Conservation (phyloP, 2,329 filamentous ascomycete genomes). For the Aspergillus calidoustus region DNA sequence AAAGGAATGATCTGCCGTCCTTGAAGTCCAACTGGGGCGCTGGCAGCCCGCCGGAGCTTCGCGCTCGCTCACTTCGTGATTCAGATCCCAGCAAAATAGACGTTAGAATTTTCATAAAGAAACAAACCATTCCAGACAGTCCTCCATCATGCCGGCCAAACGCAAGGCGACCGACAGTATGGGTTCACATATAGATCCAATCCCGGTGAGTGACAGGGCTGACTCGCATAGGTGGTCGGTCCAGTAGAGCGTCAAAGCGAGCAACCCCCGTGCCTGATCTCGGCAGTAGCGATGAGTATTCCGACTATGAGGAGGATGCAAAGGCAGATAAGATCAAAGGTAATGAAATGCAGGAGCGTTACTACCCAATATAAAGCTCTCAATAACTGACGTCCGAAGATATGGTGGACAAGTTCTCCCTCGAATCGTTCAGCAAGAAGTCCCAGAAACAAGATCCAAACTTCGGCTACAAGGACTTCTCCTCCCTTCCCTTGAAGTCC, state of each 20-base stretch:
- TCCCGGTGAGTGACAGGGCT: conserved; percentile 27
- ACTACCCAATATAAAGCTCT: not conserved
- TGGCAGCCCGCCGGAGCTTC: conserved; percentile 25
- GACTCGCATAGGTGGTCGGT: conserved; percentile 49
- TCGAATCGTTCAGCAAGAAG: conserved; percentile 56
- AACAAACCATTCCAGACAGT: conserved; percentile 11
- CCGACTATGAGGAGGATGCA: conserved; percentile 55
- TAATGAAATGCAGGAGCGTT: conserved; percentile 31
- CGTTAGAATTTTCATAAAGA: conserved; percentile 19
- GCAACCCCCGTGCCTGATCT: conserved; percentile 51
- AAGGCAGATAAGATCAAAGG: conserved; percentile 54
- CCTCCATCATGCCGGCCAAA: conserved; percentile 67
- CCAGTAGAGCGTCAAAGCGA: conserved; percentile 53
- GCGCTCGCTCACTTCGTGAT: conserved; percentile 14
- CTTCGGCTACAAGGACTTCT: conserved; percentile 75
- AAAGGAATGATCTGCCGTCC: conserved; percentile 11
- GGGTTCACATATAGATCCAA: conserved; percentile 32
- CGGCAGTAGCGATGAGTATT: conserved; percentile 63
- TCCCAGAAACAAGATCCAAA: conserved; percentile 56
- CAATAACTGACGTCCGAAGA: conserved; percentile 37
- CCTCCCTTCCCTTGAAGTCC: conserved; percentile 78
- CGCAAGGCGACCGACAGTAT: conserved; percentile 67
- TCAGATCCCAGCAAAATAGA: conserved; percentile 21
- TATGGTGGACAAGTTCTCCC: conserved; percentile 59
- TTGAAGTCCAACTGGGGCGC: conserved; percentile 26